phyloP scores from a whole-genome alignment of 331 rosid species.

The Pyracantha coccinea region DNA sequence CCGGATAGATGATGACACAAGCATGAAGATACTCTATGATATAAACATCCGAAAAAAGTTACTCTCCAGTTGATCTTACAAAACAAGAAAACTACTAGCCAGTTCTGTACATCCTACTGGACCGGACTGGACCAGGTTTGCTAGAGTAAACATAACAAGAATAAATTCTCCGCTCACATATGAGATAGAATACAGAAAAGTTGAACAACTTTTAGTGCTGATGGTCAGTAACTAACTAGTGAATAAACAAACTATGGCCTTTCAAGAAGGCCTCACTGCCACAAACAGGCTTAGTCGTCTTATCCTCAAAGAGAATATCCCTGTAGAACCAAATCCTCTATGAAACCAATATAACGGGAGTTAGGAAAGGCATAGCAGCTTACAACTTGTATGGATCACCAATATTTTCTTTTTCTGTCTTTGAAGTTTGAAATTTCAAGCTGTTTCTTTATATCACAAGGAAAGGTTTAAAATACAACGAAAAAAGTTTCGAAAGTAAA shows the following conservation, averaged over 20 bases:
- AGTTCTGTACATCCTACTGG: not conserved
- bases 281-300: not conserved
- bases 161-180: not conserved
- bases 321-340: not conserved
- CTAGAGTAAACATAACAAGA: not conserved
- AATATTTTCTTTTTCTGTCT: not conserved
- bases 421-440: not conserved
- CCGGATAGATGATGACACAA: not conserved
- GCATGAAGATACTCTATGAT: not conserved
- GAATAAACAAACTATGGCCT: not conserved
- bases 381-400: not conserved
- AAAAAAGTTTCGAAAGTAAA: not conserved
- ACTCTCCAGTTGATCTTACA: not conserved
- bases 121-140: too few species aligned
- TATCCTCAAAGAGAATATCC: not conserved
- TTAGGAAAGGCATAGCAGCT: not conserved
- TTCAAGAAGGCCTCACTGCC: not conserved
- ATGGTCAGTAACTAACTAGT: not conserved
- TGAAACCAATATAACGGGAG: not conserved
- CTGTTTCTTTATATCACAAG: not conserved
- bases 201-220: not conserved
- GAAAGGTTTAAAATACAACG: not conserved
- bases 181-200: not conserved
- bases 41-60: not conserved
- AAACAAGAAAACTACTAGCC: not conserved